Conservation (phyloP, 1,284 basidiomycete species). For the Abortiporus biennis region DNA sequence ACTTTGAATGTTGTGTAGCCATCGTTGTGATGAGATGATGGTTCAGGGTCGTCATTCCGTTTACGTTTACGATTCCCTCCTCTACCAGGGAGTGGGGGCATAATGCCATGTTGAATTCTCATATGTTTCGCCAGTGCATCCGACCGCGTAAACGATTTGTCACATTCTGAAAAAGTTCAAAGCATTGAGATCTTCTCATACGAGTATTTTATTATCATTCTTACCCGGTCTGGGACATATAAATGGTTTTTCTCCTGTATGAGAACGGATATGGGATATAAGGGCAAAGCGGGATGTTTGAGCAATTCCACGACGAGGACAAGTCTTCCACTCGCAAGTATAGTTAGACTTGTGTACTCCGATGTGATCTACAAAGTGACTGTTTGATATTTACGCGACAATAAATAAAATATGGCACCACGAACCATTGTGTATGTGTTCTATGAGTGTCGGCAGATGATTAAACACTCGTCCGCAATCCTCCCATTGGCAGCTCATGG, state of each 20-base stretch:
- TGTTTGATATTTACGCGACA: not conserved
- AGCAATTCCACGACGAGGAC: conserved; percentile 69
- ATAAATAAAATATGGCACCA: not conserved
- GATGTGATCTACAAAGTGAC: conserved; percentile 54
- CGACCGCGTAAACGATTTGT: conserved; percentile 89
- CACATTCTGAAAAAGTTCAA: conserved; percentile 59
- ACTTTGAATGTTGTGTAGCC: conserved; percentile 62
- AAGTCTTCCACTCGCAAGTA: conserved; percentile 85
- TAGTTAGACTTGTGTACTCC: conserved; percentile 84
- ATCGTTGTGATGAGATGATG: conserved; percentile 14
- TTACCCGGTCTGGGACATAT: conserved; percentile 74
- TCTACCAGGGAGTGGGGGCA: conserved; percentile 63
- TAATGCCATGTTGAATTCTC: conserved; percentile 80
- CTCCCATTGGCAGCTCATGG: conserved; percentile 67
- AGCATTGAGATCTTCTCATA: not conserved
- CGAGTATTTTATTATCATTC: conserved; percentile 16
- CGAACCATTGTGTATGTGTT: conserved; percentile 74
- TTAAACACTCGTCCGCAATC: conserved; percentile 69
- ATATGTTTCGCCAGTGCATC: conserved; percentile 90
- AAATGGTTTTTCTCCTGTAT: conserved; percentile 91
- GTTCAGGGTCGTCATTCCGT: conserved; percentile 27
- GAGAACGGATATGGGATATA: conserved; percentile 82
- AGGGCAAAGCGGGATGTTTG: conserved; percentile 87
- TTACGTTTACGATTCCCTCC: conserved; percentile 65
- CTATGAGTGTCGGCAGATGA: conserved; percentile 66